Evolutionary conservation across 2,329 filamentous ascomycete genomes (phyloP), one percentile per base, ranked within the genome.

Genomic region (Talaromyces sp.): DNA sequence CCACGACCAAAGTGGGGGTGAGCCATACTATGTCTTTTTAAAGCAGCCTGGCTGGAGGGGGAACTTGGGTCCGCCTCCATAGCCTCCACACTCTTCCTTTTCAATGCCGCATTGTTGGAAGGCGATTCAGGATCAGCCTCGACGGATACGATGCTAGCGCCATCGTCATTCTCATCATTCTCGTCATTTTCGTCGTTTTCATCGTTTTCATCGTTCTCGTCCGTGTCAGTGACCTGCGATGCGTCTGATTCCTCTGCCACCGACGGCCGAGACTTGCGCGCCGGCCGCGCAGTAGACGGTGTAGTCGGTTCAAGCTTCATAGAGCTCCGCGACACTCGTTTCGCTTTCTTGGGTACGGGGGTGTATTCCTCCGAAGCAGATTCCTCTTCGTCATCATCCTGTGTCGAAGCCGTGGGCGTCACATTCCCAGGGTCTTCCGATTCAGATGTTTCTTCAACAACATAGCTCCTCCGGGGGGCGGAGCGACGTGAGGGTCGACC

Each of bases 361-460:
- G 88, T 88, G 65, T 91, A 94, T 45, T 96, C 90, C 45, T 92
- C 89, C 42, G 91, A 88, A 58, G 87, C 80, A 24, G 80, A 82
- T 14, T 83, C 79, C 30, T 84, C 77, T 54, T 83, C 80, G 65
- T 83, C 79, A 57, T 81, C 80, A 65, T 84, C 79, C 44, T 66
- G 66, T 46, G 69, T 65, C 35, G 72, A 71, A 19, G 66, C 78
- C 19, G 70, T 74, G 35, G 73, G 72, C 43, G 76, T 76, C 36
- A 73, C 68, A 58, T 75, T 77, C 63, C 83, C 77, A 35, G 80
- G 74, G 49, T 84, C 78, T 58, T 88, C 85, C 51, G 91, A 89
- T 53, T 95, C 90, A 37, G 93, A 90, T 20, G 85, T 82, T 17
- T 84, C 91, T 60, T 95, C 91, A 54, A 92, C 77, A 43, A 95